Base-by-base conservation (phyloP, 768 basidiomycete species). In the Lactarius quietus region DNA sequence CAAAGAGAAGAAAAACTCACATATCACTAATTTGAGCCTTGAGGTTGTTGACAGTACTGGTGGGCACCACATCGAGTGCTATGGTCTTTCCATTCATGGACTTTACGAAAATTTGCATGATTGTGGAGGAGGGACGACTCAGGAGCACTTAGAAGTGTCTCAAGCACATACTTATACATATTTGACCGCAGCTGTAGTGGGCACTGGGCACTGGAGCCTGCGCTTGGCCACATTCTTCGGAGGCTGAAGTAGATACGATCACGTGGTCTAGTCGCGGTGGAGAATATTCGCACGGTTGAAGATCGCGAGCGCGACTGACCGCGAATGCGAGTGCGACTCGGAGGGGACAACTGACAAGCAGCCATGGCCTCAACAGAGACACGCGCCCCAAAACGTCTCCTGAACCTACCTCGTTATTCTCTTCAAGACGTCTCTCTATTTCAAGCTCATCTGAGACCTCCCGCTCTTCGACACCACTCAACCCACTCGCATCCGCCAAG, bases 191-290 rank as follows among this genome's bases (percentile, higher is more conserved):
- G 12, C 45, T 23, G 41, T 20, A 43, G 41, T 43, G 20, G 43
- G 43, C 20, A 43, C 41, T 41, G 41, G 41, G 41, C 38, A 15
- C 33, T 8, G 8, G 33, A 8, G 33, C 33, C 33, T 33, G 33
- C 33, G 4, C 33, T 33, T 33, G 8, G 33, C 33, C 33, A 4
- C 38, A 36, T 7, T 12, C 36, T 12, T 36, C 10, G 36, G 6
- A 5, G 6, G 2, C 36, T 6, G 36, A 33, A 33, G 33, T 36
- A 14, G 41, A 41, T 41, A 7, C 48, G 48, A 28, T 51, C 48
- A 51, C 48, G 48, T 51, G 48, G 43, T 26, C 14, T 7, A 26
- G 48, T 51, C 48, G 48, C 48, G 48, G 14, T 82, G 80, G 80
- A 79, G 43, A 45, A 45, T 45, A 45, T 48, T 48, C 48, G 0